Evolutionary conservation across 2,329 filamentous ascomycete genomes (phyloP).

Genomic region (Penicillium crustosum): DNA sequence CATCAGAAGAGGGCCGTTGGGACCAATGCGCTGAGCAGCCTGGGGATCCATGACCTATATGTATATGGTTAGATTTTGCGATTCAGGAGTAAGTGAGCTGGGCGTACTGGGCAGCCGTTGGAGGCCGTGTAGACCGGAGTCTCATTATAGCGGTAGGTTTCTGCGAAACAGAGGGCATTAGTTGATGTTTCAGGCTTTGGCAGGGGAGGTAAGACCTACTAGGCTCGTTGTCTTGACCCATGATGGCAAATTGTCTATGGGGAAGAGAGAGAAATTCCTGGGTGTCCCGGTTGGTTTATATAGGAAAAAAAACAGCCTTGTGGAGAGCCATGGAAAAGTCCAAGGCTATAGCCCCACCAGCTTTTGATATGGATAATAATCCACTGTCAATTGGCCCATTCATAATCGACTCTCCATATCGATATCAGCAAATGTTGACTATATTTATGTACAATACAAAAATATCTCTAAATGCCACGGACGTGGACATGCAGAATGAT

Average conservation of each 20-base stretch:
- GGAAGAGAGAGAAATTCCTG: not conserved
- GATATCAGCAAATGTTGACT: slow-evolving; percentile 8
- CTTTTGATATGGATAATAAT: slow-evolving; percentile 3
- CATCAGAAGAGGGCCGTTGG: slow-evolving; percentile 60
- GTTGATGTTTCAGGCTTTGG: not conserved
- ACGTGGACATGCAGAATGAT: not conserved
- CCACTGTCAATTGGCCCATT: not conserved
- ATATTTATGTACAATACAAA: not conserved
- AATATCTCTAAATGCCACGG: not conserved
- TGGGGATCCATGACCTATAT: slow-evolving; percentile 53
- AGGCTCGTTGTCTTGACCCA: slow-evolving; percentile 41
- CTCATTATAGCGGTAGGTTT: slow-evolving; percentile 55
- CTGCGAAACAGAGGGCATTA: slow-evolving; percentile 19
- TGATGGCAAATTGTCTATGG: slow-evolving; percentile 21
- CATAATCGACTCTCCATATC: slow-evolving; percentile 12
- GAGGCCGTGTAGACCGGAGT: slow-evolving; percentile 60
- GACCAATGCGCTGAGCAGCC: slow-evolving; percentile 55
- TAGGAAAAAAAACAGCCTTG: not conserved
- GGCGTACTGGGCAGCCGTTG: slow-evolving; percentile 54
- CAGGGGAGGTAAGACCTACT: slow-evolving; percentile 21
- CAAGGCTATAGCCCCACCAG: slow-evolving; percentile 2
- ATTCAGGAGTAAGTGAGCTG: not conserved
- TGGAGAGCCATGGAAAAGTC: not conserved
- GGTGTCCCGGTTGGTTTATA: not conserved
- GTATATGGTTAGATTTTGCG: slow-evolving; percentile 5